Evolutionary conservation across 495 filamentous ascomycete species (phyloP).

Genomic region (Annulohypoxylon nitens): DNA sequence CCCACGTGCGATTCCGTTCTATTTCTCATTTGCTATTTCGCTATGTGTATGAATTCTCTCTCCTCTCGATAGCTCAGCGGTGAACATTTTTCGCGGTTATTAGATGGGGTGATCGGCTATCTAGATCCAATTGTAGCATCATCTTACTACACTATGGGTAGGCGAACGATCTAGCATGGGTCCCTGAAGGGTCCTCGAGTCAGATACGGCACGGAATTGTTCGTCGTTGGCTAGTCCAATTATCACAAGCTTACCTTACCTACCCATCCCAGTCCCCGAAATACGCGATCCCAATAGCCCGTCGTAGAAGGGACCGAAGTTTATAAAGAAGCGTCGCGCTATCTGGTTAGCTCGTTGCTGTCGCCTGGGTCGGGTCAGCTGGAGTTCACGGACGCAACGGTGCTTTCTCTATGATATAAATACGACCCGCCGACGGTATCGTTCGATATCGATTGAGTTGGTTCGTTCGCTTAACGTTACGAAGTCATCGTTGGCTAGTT

Average conservation of each 20-base stretch:
- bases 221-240: background rate
- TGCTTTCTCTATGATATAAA: conserved; percentile 9
- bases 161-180: conserved; percentile 1
- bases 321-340: background rate
- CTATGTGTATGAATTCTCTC: background rate
- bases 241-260: conserved; percentile 13
- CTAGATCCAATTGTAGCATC: conserved; percentile 1
- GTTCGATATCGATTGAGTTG: conserved; percentile 13
- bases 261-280: conserved; percentile 1
- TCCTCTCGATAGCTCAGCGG: background rate
- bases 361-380: background rate
- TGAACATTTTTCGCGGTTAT: background rate
- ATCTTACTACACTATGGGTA: background rate
- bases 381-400: background rate
- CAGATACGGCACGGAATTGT: conserved; percentile 5
- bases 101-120: conserved; percentile 13
- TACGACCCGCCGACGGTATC: conserved; percentile 14
- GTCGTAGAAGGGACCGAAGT: background rate
- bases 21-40: conserved; percentile 16
- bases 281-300: conserved; percentile 1
- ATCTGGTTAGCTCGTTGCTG: conserved; percentile 8
- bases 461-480: conserved; percentile 21
- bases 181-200: background rate
- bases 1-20: conserved; percentile 17
- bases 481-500: conserved; percentile 7